phyloP scores from a whole-genome alignment of 2,329 filamentous ascomycete species.

The Colletotrichum zoysiae region DNA sequence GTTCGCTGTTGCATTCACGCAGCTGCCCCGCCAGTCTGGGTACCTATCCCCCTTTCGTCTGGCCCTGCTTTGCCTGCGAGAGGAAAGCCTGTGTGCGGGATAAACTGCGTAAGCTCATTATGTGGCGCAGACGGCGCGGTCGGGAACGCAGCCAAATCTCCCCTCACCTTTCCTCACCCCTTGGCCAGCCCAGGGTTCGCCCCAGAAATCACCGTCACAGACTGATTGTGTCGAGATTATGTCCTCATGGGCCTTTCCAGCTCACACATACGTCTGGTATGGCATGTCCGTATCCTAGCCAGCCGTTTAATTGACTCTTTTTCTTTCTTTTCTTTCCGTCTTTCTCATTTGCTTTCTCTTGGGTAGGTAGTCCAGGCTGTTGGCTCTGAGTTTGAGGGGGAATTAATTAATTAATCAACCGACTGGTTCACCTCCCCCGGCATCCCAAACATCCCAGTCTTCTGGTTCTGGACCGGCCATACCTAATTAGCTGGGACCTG shows the following conservation, averaged over 20 bases:
- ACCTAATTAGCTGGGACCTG: background rate
- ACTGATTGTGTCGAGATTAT: conserved; percentile 40
- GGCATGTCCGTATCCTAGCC: background rate
- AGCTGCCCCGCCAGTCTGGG: background rate
- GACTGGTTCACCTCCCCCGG: background rate
- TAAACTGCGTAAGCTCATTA: conserved; percentile 18
- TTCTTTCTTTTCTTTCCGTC: background rate
- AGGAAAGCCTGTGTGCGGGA: conserved; percentile 17
- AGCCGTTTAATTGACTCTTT: background rate
- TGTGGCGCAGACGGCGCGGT: background rate
- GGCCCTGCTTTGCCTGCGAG: too few relatives aligned
- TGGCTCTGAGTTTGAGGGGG: background rate
- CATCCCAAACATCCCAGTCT: background rate
- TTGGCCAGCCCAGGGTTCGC: conserved; percentile 30
- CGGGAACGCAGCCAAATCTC: conserved; percentile 4
- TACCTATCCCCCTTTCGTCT: background rate
- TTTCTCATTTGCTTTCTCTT: background rate
- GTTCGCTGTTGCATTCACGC: conserved; percentile 12
- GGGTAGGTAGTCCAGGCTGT: background rate
- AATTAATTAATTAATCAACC: background rate
- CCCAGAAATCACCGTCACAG: conserved; percentile 34
- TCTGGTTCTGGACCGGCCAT: background rate
- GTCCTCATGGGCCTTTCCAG: conserved; percentile 22
- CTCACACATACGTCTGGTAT: background rate
- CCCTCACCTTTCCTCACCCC: background rate